phyloP scores from a whole-genome alignment of 1,139 yeast genomes.

The Geotrichum aggregatum region DNA sequence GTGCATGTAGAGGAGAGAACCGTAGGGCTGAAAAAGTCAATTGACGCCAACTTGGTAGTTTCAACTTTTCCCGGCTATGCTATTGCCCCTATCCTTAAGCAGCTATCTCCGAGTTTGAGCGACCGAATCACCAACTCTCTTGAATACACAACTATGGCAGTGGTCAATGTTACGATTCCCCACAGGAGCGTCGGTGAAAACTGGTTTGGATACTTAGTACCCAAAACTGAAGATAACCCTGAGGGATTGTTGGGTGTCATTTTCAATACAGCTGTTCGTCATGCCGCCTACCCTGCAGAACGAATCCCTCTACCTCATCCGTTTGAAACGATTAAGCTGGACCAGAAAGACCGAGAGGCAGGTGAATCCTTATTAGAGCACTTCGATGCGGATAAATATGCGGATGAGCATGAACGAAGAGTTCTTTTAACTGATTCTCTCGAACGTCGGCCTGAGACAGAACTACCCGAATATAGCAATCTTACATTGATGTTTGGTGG shows the following conservation, averaged over 20 bases:
- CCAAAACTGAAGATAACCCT: slow-evolving; percentile 52
- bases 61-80: slow-evolving; percentile 33
- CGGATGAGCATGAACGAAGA: slow-evolving; percentile 17
- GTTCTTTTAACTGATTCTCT: slow-evolving; percentile 15
- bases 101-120: slow-evolving; percentile 23
- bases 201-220: slow-evolving; percentile 90
- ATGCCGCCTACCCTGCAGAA: slow-evolving; percentile 25
- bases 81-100: slow-evolving; percentile 24
- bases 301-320: slow-evolving; percentile 18
- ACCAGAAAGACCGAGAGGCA: slow-evolving; percentile 11
- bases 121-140: slow-evolving; percentile 25
- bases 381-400: slow-evolving; percentile 15
- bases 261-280: slow-evolving; percentile 71
- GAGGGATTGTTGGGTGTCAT: slow-evolving; percentile 77
- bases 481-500: slow-evolving; percentile 93
- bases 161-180: slow-evolving; percentile 37
- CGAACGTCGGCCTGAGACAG: slow-evolving; percentile 11
- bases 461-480: slow-evolving; percentile 48
- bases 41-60: slow-evolving; percentile 29
- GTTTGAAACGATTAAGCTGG: slow-evolving; percentile 16
- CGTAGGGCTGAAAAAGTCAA: slow-evolving; percentile 3
- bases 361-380: slow-evolving; percentile 20
- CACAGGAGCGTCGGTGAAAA: slow-evolving; percentile 33
- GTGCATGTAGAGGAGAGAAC: slow-evolving; percentile 8
- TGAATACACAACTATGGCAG: slow-evolving; percentile 36